Evolutionary conservation across 2,329 filamentous ascomycete species (phyloP), one percentile per base, ranked within the genome.

Genomic region (Microcera coccophila): DNA sequence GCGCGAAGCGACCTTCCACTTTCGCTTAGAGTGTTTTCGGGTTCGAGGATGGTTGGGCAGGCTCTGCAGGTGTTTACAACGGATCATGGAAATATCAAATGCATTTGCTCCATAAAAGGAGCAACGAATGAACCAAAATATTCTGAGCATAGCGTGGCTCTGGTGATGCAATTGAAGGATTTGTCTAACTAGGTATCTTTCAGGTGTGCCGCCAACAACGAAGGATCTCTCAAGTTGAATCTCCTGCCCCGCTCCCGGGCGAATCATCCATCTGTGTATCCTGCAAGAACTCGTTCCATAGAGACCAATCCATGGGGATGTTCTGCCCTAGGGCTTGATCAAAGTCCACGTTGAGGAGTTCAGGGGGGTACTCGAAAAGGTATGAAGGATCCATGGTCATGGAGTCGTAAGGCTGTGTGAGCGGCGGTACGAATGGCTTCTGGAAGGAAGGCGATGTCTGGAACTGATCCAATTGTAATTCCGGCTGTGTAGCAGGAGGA

Each of bases 1-100:
- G 86, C 70, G 83, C 89, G 68, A 88, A 82, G 76, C 85, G 93
- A 76, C 93, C 93, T 67, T 88, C 88, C 67, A 98, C 93, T 73
- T 97, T 97, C 82, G 93, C 90, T 81, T 97, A 90, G 81, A 80
- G 69, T 74, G 69, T 72, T 73, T 72, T 69, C 66, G 69, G 70
- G 67, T 74, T 68, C 62, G 64, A 66, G 63, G 66, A 67, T 63
- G 70, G 66, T 69, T 72, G 69, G 73, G 69, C 68, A 74, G 70
- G 72, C 68, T 76, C 69, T 73, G 70, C 71, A 66, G 76, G 76
- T 79, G 76, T 80, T 79, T 67, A 76, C 67, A 74, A 75, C 66
- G 73, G 74, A 72, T 75, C 70, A 76, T 74, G 72, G 75, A 78
- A 75, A 74, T 73, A 71, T 73, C 70, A 71, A 70, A 68, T 73